A percentile compares a stretch with the other conserved stretches of the same genome.
These are phyloP conservation scores for Pezicula rhizophila DNA, from an alignment of 2,329 filamentous ascomycete genomes.

Conservation along the genomic window DNA sequence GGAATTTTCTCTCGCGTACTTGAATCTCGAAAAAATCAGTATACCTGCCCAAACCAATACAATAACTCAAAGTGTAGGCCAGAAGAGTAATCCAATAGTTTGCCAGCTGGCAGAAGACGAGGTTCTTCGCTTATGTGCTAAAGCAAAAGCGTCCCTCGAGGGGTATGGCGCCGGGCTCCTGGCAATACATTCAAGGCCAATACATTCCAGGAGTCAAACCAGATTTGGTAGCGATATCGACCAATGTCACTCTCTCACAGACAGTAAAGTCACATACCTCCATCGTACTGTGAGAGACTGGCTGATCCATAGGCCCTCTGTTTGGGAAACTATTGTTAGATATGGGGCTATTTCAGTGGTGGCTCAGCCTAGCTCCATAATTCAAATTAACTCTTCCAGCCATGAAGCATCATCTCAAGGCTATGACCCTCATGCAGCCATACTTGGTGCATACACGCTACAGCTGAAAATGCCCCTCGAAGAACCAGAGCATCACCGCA, in stretches of 20 bases:
- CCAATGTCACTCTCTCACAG: too few species aligned
- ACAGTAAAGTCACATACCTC: background rate
- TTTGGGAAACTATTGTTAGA: background rate
- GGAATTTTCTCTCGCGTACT: background rate
- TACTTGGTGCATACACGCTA: background rate
- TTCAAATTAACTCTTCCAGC: too few species aligned
- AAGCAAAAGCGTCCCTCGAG: background rate
- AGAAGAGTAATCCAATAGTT: too few species aligned
- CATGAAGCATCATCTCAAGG: background rate
- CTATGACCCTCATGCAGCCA: background rate
- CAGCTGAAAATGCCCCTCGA: background rate
- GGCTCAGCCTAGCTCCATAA: too few species aligned
- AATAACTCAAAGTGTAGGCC: too few species aligned
- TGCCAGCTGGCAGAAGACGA: background rate
- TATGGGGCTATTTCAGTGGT: too few species aligned
- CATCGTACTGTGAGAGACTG: background rate
- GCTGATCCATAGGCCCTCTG: background rate
- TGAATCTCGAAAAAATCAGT: background rate
- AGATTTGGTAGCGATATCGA: background rate
- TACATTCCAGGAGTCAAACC: too few species aligned
- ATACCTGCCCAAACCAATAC: too few species aligned
- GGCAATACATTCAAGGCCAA: background rate
- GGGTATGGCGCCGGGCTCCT: background rate
- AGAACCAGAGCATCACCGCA: background rate
- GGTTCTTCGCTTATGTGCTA: background rate